Conservation (phyloP, 1,139 yeast species). For the Suhomyces chickasaworum region DNA sequence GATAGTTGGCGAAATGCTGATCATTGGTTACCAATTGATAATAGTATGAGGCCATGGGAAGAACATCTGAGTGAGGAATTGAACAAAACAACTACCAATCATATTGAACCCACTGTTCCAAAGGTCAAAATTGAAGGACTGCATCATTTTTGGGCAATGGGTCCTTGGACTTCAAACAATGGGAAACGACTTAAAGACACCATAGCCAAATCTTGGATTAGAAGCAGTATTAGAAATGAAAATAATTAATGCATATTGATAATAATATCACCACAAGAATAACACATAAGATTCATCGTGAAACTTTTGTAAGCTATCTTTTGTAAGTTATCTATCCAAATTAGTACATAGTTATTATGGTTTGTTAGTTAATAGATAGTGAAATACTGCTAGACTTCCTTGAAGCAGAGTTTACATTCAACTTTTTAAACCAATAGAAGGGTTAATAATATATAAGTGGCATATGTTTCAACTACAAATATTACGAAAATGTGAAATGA, state of each 20-base stretch:
- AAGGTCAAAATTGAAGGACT: constrained; percentile 46
- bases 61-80: background rate
- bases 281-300: too few relatives aligned
- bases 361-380: too few relatives aligned
- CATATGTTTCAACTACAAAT: too few relatives aligned
- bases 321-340: too few relatives aligned
- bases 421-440: too few relatives aligned
- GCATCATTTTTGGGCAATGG: constrained; percentile 69
- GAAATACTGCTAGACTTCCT: too few relatives aligned
- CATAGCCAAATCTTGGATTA: constrained; percentile 54
- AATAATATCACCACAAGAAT: too few relatives aligned
- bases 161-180: constrained; percentile 53
- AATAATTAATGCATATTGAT: background rate
- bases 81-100: background rate
- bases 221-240: constrained; percentile 18
- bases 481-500: too few relatives aligned
- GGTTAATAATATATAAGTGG: too few relatives aligned
- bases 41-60: constrained; percentile 66
- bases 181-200: constrained; percentile 53
- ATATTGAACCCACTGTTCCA: background rate
- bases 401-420: too few relatives aligned
- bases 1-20: constrained; percentile 49
- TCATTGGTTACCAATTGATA: constrained; percentile 59
- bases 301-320: too few relatives aligned
- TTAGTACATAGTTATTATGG: too few relatives aligned